Evolutionary conservation across 805 yeast genomes (phyloP).

Genomic region (Kodamaea hsintzibuensis): DNA sequence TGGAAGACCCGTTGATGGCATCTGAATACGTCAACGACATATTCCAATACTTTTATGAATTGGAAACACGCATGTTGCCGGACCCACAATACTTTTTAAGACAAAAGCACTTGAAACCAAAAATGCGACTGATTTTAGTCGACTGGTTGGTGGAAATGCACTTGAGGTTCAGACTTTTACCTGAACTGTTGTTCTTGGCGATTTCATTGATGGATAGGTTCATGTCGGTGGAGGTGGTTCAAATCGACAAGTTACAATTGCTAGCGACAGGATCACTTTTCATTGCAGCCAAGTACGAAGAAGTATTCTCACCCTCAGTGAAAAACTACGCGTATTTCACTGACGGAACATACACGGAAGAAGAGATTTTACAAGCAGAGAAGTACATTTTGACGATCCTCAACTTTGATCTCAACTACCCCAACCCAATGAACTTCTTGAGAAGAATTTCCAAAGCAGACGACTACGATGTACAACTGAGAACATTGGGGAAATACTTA

Average conservation of each 20-base stretch:
- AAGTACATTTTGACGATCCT: constrained; percentile 71
- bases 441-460: constrained; percentile 90
- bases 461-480: constrained; percentile 78
- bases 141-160: constrained; percentile 95
- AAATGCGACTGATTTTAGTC: constrained; percentile 82
- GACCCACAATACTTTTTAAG: constrained; percentile 64
- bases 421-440: constrained; percentile 87
- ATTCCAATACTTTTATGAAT: constrained; percentile 71
- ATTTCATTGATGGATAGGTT: constrained; percentile 87
- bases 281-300: constrained; percentile 92
- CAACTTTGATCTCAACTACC: constrained; percentile 75
- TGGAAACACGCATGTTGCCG: constrained; percentile 74
- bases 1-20: constrained; percentile 80
- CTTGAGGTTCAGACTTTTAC: constrained; percentile 74
- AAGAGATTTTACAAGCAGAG: constrained; percentile 82
- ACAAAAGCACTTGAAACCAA: constrained; percentile 71
- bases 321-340: constrained; percentile 85
- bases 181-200: constrained; percentile 82
- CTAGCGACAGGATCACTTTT: constrained; percentile 83
- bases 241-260: constrained; percentile 77
- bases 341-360: constrained; percentile 80
- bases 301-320: constrained; percentile 84
- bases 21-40: constrained; percentile 89
- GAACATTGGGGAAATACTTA: constrained; percentile 83
- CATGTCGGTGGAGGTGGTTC: constrained; percentile 71